These are phyloP conservation scores for Serpula lacrymans DNA, from an alignment of 768 basidiomycete species.

Conservation along the genomic window DNA sequence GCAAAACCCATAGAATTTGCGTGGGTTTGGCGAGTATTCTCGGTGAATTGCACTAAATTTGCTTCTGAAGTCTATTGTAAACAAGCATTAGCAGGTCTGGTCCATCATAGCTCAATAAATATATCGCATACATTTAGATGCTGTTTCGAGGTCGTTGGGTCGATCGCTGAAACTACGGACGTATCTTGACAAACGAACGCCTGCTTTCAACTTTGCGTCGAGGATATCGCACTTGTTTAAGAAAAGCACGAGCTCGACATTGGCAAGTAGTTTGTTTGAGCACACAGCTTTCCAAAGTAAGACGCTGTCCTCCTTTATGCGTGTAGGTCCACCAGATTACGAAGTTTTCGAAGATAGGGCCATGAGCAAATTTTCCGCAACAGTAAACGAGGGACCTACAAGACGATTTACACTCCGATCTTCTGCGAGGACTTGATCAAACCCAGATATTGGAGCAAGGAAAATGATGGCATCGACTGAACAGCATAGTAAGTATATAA, in stretches of 20 bases:
- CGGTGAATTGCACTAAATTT: slow-evolving; percentile 76
- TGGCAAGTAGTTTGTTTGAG: slow-evolving; percentile 64
- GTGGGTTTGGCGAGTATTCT: slow-evolving; percentile 68
- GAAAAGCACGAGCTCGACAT: slow-evolving; percentile 75
- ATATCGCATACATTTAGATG: slow-evolving; percentile 50
- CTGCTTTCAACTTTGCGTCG: slow-evolving; percentile 59
- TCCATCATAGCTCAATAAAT: not conserved
- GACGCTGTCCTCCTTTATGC: slow-evolving; percentile 67
- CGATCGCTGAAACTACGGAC: slow-evolving; percentile 70
- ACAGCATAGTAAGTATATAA: not conserved
- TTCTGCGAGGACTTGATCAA: slow-evolving; percentile 52
- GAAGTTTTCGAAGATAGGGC: not conserved
- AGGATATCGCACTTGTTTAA: slow-evolving; percentile 82
- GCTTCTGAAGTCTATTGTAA: slow-evolving; percentile 54
- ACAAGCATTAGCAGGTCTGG: not conserved
- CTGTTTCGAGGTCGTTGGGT: slow-evolving; percentile 66
- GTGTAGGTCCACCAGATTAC: not conserved
- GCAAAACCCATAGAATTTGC: slow-evolving; percentile 76
- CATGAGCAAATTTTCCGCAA: no score
- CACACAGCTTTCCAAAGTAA: slow-evolving; percentile 73
- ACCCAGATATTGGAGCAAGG: slow-evolving; percentile 56
- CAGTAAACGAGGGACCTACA: slow-evolving; percentile 22
- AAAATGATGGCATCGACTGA: slow-evolving; percentile 50
- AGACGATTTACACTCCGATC: slow-evolving; percentile 51
- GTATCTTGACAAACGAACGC: slow-evolving; percentile 61